Evolutionary conservation across 2,329 filamentous ascomycete species (phyloP).

Genomic region (Neopestalotiopsis clavispora): DNA sequence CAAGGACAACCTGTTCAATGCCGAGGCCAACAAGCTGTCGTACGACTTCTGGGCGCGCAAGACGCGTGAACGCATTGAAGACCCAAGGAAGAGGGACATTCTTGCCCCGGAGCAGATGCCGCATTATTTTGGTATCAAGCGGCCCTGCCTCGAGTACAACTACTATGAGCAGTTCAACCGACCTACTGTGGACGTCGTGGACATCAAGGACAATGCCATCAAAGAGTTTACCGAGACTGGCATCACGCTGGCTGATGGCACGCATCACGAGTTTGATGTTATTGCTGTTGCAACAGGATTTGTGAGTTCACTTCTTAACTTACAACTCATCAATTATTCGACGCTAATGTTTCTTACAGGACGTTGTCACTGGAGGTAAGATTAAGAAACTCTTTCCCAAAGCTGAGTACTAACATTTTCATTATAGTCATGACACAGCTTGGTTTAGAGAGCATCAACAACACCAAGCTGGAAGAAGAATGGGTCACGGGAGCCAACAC

Average conservation of each 20-base stretch:
- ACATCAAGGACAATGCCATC: slow-evolving; percentile 46
- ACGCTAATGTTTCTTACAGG: not conserved
- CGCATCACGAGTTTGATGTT: slow-evolving; percentile 47
- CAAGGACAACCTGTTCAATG: slow-evolving; percentile 52
- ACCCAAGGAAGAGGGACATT: slow-evolving; percentile 53
- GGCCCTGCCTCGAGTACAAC: slow-evolving; percentile 46
- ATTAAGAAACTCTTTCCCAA: accelerated
- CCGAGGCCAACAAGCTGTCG: slow-evolving; percentile 54
- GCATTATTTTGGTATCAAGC: slow-evolving; percentile 60
- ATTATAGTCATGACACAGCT: slow-evolving; percentile 29
- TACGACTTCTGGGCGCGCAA: slow-evolving; percentile 63
- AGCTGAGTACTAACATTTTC: not conserved
- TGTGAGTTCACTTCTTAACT: slow-evolving; percentile 37
- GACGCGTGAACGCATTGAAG: slow-evolving; percentile 52
- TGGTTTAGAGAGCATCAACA: slow-evolving; percentile 46
- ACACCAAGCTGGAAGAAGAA: slow-evolving; percentile 42
- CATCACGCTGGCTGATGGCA: slow-evolving; percentile 42
- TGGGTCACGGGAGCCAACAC: slow-evolving; percentile 40
- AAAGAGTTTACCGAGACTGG: slow-evolving; percentile 46
- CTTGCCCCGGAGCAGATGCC: slow-evolving; percentile 57
- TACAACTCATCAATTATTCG: not conserved
- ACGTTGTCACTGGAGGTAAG: slow-evolving; percentile 13
- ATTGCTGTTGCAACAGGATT: slow-evolving; percentile 52
- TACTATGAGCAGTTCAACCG: slow-evolving; percentile 56
- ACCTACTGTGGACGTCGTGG: slow-evolving; percentile 45